Conservation (phyloP, 805 yeast genomes). For the Saccharomycopsis fermentans region DNA sequence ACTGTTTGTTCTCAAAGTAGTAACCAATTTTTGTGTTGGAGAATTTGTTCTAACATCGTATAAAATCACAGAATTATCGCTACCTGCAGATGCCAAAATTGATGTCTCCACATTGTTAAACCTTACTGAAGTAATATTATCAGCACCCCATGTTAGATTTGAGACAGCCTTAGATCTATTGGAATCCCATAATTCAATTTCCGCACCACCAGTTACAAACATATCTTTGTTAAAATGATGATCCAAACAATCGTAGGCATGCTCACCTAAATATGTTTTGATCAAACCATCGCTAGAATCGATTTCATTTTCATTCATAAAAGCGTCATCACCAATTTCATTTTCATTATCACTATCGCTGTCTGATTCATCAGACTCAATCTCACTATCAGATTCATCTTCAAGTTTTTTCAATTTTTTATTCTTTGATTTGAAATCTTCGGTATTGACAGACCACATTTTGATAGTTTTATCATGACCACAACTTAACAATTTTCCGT, state of each 20-base stretch:
- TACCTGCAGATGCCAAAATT: constrained; percentile 77
- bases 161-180: constrained; percentile 67
- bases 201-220: constrained; percentile 89
- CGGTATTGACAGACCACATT: constrained; percentile 68
- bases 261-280: constrained; percentile 75
- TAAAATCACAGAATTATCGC: constrained; percentile 82
- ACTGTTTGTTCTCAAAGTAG: constrained; percentile 73
- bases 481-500: constrained; percentile 61
- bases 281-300: constrained; percentile 43
- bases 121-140: constrained; percentile 69
- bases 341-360: constrained; percentile 24
- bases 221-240: constrained; percentile 65
- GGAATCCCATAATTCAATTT: constrained; percentile 87
- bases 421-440: constrained; percentile 30
- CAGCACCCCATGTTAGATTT: constrained; percentile 93
- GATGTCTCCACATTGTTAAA: constrained; percentile 89
- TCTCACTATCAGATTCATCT: constrained; percentile 14
- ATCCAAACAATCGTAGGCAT: constrained; percentile 76
- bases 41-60: constrained; percentile 86
- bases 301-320: constrained; percentile 24
- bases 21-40: constrained; percentile 85
- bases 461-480: constrained; percentile 80
- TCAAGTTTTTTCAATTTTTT: constrained; percentile 10
- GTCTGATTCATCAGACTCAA: constrained; percentile 18
- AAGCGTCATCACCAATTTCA: constrained; percentile 21